Percentiles rank a stretch among this genome's conserved stretches.
These are phyloP conservation scores for Psilocybe subaeruginosa DNA, from an alignment of 768 basidiomycete species.

Conservation along the genomic window DNA sequence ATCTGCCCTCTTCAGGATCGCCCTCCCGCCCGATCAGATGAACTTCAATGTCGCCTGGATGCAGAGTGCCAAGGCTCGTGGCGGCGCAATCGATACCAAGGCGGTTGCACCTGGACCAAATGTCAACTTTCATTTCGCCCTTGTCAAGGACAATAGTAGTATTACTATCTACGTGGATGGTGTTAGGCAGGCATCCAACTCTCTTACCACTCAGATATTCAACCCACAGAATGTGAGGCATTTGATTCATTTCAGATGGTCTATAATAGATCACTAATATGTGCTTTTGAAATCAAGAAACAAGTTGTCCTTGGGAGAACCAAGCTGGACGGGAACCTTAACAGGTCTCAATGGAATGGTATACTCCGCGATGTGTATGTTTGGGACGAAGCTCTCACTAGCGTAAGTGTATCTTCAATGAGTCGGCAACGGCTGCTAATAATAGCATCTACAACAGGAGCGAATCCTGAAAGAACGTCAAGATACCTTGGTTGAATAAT, in stretches of 20 bases:
- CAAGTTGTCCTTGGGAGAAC: neutral
- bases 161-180: neutral
- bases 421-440: too few species aligned
- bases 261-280: neutral
- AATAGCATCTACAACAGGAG: too few species aligned
- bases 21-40: neutral
- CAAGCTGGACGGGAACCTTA: neutral
- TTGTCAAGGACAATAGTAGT: neutral
- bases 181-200: neutral
- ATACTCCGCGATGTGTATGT: constrained; percentile 1
- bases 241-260: neutral
- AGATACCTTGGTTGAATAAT: too few species aligned
- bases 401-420: neutral
- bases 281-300: neutral
- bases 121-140: neutral
- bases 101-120: constrained; percentile 2
- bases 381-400: neutral
- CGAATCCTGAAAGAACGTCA: too few species aligned
- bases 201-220: neutral
- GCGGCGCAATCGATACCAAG: neutral
- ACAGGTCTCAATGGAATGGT: constrained; percentile 1
- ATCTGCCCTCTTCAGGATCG: neutral
- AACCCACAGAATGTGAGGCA: neutral
- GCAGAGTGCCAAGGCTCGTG: neutral
- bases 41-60: constrained; percentile 4